phyloP scores from a whole-genome alignment of 139 green algal species.

The Chlorella ohadii region DNA sequence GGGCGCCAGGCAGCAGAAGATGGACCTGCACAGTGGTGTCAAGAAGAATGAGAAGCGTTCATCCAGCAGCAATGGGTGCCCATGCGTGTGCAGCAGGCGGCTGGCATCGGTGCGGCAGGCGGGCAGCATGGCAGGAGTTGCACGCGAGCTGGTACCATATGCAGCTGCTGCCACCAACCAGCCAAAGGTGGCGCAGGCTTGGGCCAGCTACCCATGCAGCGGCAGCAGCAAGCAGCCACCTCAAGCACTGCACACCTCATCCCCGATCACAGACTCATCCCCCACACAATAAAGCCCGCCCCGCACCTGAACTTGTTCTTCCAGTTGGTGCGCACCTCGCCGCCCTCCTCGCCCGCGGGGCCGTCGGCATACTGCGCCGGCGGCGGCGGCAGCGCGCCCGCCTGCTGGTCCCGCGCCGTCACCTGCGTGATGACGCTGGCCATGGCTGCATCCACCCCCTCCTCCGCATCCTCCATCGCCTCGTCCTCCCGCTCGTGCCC shows the following conservation, averaged over 20 bases:
- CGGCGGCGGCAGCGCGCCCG: neutral
- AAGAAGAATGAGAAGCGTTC: neutral
- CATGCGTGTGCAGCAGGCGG: too few species aligned
- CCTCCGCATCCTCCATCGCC: neutral
- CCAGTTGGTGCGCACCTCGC: constrained; percentile 36
- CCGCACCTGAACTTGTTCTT: constrained; percentile 42
- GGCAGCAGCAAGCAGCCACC: too few species aligned
- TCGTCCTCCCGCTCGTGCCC: neutral
- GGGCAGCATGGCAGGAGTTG: too few species aligned
- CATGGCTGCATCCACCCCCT: neutral
- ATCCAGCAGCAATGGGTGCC: too few species aligned
- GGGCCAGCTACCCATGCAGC: too few species aligned
- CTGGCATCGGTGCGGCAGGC: too few species aligned
- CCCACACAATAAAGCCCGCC: neutral
- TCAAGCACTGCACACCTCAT: too few species aligned
- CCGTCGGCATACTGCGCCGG: constrained; percentile 6
- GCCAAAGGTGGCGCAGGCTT: too few species aligned
- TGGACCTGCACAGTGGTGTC: constrained; percentile 28
- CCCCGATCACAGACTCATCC: too few species aligned
- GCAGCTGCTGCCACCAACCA: too few species aligned
- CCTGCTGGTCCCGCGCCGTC: constrained; percentile 11
- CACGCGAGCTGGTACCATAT: too few species aligned
- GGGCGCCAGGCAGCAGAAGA: constrained; percentile 60
- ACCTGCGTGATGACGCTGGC: constrained; percentile 39
- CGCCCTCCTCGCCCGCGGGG: neutral